Percentiles rank a stretch among this genome's conserved stretches.
Conservation (phyloP, 345 rosid species). For the Schrenkiella parvula region DNA sequence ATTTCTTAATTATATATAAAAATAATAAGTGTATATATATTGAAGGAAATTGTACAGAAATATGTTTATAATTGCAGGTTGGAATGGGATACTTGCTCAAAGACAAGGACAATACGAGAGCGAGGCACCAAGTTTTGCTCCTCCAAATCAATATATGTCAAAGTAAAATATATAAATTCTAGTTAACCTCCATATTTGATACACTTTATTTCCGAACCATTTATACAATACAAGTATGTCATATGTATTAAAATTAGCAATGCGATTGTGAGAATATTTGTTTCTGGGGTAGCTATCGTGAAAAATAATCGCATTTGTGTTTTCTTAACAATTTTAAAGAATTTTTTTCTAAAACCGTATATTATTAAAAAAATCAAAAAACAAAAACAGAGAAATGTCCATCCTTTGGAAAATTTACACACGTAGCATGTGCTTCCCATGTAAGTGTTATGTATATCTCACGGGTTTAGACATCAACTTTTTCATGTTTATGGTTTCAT, state of each 20-base stretch:
- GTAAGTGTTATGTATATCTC: too few species aligned
- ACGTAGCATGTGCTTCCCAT: too few species aligned
- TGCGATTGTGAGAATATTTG: not conserved
- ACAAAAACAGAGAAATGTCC: too few species aligned
- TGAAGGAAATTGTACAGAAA: not conserved
- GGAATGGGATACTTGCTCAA: conserved; percentile 42
- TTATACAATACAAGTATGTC: conserved; percentile 9
- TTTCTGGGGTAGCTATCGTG: not conserved
- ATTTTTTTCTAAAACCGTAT: too few species aligned
- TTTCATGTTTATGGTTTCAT: too few species aligned
- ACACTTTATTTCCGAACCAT: not conserved
- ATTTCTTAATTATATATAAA: not conserved
- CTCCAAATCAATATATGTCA: conserved; percentile 39
- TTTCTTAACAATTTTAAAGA: too few species aligned
- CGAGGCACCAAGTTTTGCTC: conserved; percentile 27
- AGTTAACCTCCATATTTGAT: not conserved
- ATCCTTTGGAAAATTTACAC: too few species aligned
- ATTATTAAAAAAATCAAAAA: too few species aligned
- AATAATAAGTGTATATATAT: not conserved
- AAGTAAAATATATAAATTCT: conserved; percentile 3
- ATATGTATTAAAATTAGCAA: not conserved
- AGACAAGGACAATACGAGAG: conserved; percentile 20
- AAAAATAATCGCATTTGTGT: not conserved
- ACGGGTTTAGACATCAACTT: too few species aligned
- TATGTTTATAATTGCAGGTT: conserved; percentile 33